Evolutionary conservation across 208 protist species (phyloP).

Genomic region (Strigomonas culicis): DNA sequence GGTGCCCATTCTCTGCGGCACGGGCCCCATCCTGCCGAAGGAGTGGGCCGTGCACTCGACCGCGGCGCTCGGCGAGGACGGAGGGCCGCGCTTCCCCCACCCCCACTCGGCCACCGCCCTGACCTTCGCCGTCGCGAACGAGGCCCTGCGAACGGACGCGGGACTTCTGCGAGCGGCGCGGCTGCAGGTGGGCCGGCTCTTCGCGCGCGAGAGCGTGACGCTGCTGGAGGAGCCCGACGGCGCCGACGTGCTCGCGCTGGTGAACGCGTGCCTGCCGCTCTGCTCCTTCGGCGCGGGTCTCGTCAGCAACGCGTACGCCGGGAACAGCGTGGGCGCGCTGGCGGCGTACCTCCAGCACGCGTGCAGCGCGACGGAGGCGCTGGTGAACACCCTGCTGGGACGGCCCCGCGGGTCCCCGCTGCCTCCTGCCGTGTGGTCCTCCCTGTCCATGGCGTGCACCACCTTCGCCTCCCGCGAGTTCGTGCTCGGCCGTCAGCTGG

Average conservation of each 20-base stretch:
- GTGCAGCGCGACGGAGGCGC: conserved; percentile 32
- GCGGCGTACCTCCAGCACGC: conserved; percentile 77
- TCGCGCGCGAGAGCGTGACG: conserved; percentile 61
- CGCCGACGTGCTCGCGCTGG: conserved; percentile 47
- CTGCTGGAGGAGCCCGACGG: conserved; percentile 28
- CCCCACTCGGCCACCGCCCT: conserved; percentile 7
- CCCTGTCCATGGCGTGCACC: conserved; percentile 55
- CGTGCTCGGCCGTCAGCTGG: conserved; percentile 61
- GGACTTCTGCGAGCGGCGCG: conserved; percentile 14
- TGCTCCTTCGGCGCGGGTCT: conserved; percentile 81
- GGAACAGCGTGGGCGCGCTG: conserved; percentile 41
- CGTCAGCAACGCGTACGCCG: conserved; percentile 76
- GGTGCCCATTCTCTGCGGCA: conserved; percentile 41
- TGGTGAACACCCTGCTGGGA: conserved; percentile 17
- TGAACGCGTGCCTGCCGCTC: conserved; percentile 70
- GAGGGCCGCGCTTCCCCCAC: background rate
- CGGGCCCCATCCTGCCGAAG: conserved; percentile 55
- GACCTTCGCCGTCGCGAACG: conserved; percentile 11
- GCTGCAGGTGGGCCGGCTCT: conserved; percentile 21
- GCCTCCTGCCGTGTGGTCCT: conserved; percentile 35
- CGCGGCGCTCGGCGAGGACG: background rate
- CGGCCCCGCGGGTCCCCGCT: conserved; percentile 35
- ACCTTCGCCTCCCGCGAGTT: conserved; percentile 73
- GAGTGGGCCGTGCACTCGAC: conserved; percentile 58
- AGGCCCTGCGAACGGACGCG: conserved; percentile 4